A percentile compares a stretch with the other conserved stretches of the same genome.
Evolutionary conservation across 2,329 filamentous ascomycete species (phyloP).

Genomic region (Talaromyces rugulosus): DNA sequence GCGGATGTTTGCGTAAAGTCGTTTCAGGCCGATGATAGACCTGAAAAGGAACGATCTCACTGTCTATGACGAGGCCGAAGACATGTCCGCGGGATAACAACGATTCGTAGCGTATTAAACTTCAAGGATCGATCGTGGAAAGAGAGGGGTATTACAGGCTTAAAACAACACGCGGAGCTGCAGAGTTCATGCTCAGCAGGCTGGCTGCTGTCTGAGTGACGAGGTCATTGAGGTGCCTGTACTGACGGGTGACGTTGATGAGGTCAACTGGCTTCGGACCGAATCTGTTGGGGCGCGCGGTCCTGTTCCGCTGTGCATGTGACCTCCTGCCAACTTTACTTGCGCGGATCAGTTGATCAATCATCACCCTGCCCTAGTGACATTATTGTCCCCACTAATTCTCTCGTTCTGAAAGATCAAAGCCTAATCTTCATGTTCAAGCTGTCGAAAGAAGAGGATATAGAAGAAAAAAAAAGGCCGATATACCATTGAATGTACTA

Average conservation of each 20-base stretch:
- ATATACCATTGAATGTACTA: too few relatives aligned
- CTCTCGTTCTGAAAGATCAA: too few relatives aligned
- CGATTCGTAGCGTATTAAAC: not conserved
- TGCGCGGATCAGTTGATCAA: not conserved
- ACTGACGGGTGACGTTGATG: not conserved
- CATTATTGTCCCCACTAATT: too few relatives aligned
- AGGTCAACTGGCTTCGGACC: not conserved
- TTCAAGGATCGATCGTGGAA: not conserved
- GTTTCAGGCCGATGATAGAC: not conserved
- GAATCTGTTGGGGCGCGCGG: not conserved
- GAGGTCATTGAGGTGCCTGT: not conserved
- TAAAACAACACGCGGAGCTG: not conserved
- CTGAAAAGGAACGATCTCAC: not conserved
- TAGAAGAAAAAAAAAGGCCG: too few relatives aligned
- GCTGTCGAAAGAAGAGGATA: too few relatives aligned
- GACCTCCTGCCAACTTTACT: not conserved
- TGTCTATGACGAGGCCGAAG: not conserved
- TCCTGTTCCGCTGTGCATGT: not conserved
- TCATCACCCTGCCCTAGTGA: too few relatives aligned
- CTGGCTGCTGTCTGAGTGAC: not conserved
- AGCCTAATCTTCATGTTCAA: too few relatives aligned
- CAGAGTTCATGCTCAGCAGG: not conserved
- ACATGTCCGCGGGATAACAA: not conserved
- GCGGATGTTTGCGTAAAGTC: too few relatives aligned
- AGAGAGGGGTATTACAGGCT: not conserved